A percentile compares a stretch with the other conserved stretches of the same genome.
Conservation (phyloP, 352 stramenopile species). For the Bremia lactucae region DNA sequence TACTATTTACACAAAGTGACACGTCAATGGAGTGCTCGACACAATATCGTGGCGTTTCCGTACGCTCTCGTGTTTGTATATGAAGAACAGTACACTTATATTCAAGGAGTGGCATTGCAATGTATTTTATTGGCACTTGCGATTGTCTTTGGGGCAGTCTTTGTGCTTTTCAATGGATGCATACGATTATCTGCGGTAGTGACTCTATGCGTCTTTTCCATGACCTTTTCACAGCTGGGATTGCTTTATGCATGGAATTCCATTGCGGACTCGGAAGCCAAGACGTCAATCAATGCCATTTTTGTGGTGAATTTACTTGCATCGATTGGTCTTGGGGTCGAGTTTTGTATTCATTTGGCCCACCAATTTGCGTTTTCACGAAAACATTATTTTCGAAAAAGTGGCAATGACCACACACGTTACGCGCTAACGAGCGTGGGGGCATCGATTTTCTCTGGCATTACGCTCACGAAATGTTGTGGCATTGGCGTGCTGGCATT, state of each 20-base stretch:
- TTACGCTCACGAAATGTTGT: conserved; percentile 88
- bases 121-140: conserved; percentile 73
- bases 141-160: conserved; percentile 69
- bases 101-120: conserved; percentile 81
- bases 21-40: conserved; percentile 24
- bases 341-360: conserved; percentile 85
- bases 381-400: conserved; percentile 36
- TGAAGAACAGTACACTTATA: conserved; percentile 89
- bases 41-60: conserved; percentile 46
- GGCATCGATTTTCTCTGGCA: conserved; percentile 82
- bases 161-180: conserved; percentile 66
- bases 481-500: conserved; percentile 85
- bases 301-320: conserved; percentile 86
- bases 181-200: conserved; percentile 57
- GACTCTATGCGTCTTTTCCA: conserved; percentile 65
- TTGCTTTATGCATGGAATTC: conserved; percentile 80
- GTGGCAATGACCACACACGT: conserved; percentile 48
- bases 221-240: conserved; percentile 65
- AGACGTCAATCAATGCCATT: conserved; percentile 84
- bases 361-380: conserved; percentile 70
- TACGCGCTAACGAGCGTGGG: conserved; percentile 69
- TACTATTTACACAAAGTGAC: conserved; percentile 74
- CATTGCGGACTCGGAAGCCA: conserved; percentile 20
- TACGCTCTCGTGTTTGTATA: conserved; percentile 88
- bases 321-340: conserved; percentile 77